These are phyloP conservation scores for Hanseniaspora jakobsenii DNA, from an alignment of 805 yeast species.

Conservation along the genomic window DNA sequence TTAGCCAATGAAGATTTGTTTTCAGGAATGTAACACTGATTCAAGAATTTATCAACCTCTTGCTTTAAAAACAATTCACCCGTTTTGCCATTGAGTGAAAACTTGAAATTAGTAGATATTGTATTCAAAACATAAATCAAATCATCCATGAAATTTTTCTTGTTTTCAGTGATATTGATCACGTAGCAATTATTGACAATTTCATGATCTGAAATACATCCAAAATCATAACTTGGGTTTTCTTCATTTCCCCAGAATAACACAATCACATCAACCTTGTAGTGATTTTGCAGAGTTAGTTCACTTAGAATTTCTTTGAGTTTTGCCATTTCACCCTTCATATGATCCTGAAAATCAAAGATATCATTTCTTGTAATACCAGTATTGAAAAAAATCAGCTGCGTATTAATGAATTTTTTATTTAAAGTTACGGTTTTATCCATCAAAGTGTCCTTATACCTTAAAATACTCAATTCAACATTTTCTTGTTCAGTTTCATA, in stretches of 20 bases:
- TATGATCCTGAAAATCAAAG: slow-evolving; percentile 20
- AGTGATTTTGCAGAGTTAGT: slow-evolving; percentile 24
- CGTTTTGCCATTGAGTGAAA: slow-evolving; percentile 29
- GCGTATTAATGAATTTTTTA: slow-evolving; percentile 22
- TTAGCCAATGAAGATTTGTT: slow-evolving; percentile 16
- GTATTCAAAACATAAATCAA: slow-evolving; percentile 25
- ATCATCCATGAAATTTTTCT: slow-evolving; percentile 24
- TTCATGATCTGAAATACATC: slow-evolving; percentile 20
- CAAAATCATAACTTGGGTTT: slow-evolving; percentile 18
- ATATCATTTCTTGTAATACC: slow-evolving; percentile 28
- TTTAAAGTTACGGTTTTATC: too few relatives aligned
- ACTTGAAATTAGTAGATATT: slow-evolving; percentile 21
- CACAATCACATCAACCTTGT: slow-evolving; percentile 23
- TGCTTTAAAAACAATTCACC: slow-evolving; percentile 18
- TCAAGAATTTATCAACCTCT: slow-evolving; percentile 14
- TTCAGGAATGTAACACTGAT: slow-evolving; percentile 15
- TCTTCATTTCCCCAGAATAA: slow-evolving; percentile 34
- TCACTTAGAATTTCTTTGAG: slow-evolving; percentile 29
- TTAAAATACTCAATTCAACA: neutral
- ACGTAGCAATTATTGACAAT: slow-evolving; percentile 24
- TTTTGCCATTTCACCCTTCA: slow-evolving; percentile 27
- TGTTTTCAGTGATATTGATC: slow-evolving; percentile 22
- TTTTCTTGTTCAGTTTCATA: slow-evolving; percentile 19
- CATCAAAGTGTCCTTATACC: slow-evolving; percentile 2
- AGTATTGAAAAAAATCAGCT: slow-evolving; percentile 31